phyloP scores from a whole-genome alignment of 306 rosid genomes.

The Cucumis hystrix region DNA sequence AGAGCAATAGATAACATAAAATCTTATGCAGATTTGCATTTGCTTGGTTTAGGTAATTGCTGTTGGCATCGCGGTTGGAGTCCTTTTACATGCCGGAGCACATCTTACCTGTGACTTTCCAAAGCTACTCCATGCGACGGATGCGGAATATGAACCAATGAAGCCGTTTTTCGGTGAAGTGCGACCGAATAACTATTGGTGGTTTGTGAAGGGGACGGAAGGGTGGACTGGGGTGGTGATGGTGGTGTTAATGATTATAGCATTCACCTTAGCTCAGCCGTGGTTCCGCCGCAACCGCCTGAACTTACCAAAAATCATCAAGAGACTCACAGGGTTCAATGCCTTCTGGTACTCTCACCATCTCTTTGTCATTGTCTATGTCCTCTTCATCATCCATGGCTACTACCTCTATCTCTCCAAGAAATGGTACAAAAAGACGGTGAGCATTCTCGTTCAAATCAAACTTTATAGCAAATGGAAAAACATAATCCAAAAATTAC shows the following conservation, averaged over 20 bases:
- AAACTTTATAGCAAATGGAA: neutral
- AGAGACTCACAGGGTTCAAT: conserved; percentile 72
- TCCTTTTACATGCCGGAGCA: conserved; percentile 43
- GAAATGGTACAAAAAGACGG: conserved; percentile 82
- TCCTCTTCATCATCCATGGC: conserved; percentile 61
- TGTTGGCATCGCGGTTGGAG: conserved; percentile 58
- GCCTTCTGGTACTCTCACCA: conserved; percentile 98
- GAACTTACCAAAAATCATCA: conserved; percentile 50
- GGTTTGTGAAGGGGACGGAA: conserved; percentile 82
- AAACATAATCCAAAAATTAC: neutral
- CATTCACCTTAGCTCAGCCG: conserved; percentile 71
- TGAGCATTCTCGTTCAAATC: conserved; percentile 11
- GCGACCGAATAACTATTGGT: conserved; percentile 67
- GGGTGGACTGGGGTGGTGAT: conserved; percentile 85
- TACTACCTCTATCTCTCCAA: conserved; percentile 64
- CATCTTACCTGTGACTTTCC: conserved; percentile 89
- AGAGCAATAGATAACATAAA: neutral
- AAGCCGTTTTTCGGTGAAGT: conserved; percentile 37
- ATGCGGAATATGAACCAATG: conserved; percentile 49
- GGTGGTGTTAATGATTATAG: conserved; percentile 70
- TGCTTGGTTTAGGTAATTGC: conserved; percentile 49
- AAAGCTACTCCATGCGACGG: conserved; percentile 43
- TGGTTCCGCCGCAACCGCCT: conserved; percentile 62
- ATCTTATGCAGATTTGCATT: neutral
- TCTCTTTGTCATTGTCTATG: conserved; percentile 70